Conservation (phyloP, 2,329 filamentous ascomycete species). For the Penicillium hordei region DNA sequence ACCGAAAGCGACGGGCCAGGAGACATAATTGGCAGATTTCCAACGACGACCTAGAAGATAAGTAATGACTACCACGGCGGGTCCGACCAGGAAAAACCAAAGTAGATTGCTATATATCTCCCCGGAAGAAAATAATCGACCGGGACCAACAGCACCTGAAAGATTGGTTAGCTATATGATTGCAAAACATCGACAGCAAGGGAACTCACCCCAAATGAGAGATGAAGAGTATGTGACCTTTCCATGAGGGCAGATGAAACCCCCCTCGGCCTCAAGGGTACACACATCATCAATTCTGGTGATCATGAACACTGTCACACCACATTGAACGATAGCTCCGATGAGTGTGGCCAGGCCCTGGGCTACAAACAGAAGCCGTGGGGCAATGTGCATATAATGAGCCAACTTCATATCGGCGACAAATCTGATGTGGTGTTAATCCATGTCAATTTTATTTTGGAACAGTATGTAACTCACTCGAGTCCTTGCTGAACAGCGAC, state of each 20-base stretch:
- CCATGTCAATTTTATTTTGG: neutral
- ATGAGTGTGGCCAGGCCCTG: conserved; percentile 54
- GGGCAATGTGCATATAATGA: conserved; percentile 52
- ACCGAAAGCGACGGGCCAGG: conserved; percentile 67
- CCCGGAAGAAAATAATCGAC: conserved; percentile 63
- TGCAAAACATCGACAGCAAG: neutral
- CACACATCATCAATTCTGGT: conserved; percentile 50
- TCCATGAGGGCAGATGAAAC: conserved; percentile 59
- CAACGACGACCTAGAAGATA: conserved; percentile 60
- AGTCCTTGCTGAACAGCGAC: conserved; percentile 65
- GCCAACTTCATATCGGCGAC: conserved; percentile 65
- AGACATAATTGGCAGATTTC: conserved; percentile 65
- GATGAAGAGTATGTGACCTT: conserved; percentile 67
- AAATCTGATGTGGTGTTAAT: conserved; percentile 49
- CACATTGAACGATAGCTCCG: conserved; percentile 51
- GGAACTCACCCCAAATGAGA: conserved; percentile 61
- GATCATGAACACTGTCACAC: conserved; percentile 52
- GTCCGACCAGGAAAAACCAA: conserved; percentile 71
- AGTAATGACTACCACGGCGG: conserved; percentile 60
- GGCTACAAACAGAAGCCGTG: conserved; percentile 51
- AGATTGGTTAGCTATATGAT: neutral
- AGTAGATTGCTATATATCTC: conserved; percentile 64
- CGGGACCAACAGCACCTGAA: conserved; percentile 62
- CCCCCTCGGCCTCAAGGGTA: conserved; percentile 58
- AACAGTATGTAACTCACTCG: conserved; percentile 27